Evolutionary conservation across 2,329 filamentous ascomycete genomes (phyloP), one percentile per base, ranked within the genome.

Genomic region (Leptographium galeiforme): DNA sequence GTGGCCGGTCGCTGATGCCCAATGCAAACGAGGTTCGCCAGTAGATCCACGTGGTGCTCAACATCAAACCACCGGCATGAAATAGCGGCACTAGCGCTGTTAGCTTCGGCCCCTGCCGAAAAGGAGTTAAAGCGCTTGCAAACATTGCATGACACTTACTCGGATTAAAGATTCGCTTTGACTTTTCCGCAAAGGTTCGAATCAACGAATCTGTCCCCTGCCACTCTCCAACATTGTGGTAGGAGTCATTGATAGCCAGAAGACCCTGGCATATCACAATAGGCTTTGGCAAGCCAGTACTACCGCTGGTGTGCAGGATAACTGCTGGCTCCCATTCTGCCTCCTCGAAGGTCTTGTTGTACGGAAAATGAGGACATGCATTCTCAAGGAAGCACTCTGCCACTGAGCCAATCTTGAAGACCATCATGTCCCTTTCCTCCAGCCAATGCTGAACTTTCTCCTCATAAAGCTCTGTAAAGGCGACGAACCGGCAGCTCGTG

Each of bases 291-390:
- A 72, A 62, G 0, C 72, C 72, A 0, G 72, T 74, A 44, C 67
- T 72, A 7, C 72, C 72, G 51, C 69, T 72, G 0, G 72, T 74
- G 59, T 75, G 72, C 10, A 74, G 57, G 2, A 73, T 64, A 4
- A 66, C 45, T 4, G 69, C 51, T 0, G 72, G 71, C 5, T 74
- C 70, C 63, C 66, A 69, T 53, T 67, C 60, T 0, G 66, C 70
- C 51, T 73, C 61, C 5, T 72, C 69, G 36, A 67, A 74, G 63
- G 56, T 50, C 51, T 57, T 57, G 14, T 12, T n/a, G 50, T 51
- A 57, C 4, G 53, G 48, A 13, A 53, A 55, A 19, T 10, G 25
- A 2, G 39, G 25, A 1, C 25, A 25, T 6, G n/a, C 33, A 3
- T 33, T 16, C 14, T 47, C 25, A 11, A 44, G 16, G 10, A 55